phyloP scores from a whole-genome alignment of 768 basidiomycete species.

The Macrolepiota albuminosa region DNA sequence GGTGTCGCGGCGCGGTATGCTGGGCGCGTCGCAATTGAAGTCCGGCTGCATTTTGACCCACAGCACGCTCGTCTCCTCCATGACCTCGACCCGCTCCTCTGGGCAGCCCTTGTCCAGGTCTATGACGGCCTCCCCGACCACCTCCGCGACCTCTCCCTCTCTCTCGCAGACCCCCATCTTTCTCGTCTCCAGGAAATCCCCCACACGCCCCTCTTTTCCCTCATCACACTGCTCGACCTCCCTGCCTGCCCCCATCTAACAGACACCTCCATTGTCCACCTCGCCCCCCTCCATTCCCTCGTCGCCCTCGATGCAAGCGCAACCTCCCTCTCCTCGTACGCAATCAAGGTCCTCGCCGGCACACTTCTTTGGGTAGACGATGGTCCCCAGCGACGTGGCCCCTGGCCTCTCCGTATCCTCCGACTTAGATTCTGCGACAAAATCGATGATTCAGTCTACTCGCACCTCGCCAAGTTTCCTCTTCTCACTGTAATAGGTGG shows the following conservation, averaged over 20 bases:
- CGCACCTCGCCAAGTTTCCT: constrained; percentile 42
- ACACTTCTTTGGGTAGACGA: constrained; percentile 36
- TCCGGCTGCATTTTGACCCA: constrained; percentile 15
- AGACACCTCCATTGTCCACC: constrained; percentile 48
- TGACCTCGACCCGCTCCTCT: constrained; percentile 54
- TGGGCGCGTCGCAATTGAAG: constrained; percentile 37
- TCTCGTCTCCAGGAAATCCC: constrained; percentile 55
- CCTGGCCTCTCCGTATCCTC: constrained; percentile 58
- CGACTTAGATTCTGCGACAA: constrained; percentile 48
- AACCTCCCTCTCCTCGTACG: constrained; percentile 47
- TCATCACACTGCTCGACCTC: constrained; percentile 62
- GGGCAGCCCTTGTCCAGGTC: constrained; percentile 59
- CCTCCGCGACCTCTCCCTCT: constrained; percentile 37
- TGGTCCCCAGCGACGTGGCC: constrained; percentile 30
- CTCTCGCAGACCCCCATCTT: constrained; percentile 50
- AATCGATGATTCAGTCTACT: constrained; percentile 40
- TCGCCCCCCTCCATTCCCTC: constrained; percentile 51
- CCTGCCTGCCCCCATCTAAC: constrained; percentile 49
- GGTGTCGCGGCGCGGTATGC: constrained; percentile 35
- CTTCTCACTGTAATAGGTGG: constrained; percentile 59
- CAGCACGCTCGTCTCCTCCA: constrained; percentile 24
- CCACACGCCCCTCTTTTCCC: constrained; percentile 50
- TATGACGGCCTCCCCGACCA: constrained; percentile 46
- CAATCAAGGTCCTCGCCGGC: constrained; percentile 46
- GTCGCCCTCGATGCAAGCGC: constrained; percentile 60